Conservation (phyloP, 208 protist species). For the Crithidia thermophila region DNA sequence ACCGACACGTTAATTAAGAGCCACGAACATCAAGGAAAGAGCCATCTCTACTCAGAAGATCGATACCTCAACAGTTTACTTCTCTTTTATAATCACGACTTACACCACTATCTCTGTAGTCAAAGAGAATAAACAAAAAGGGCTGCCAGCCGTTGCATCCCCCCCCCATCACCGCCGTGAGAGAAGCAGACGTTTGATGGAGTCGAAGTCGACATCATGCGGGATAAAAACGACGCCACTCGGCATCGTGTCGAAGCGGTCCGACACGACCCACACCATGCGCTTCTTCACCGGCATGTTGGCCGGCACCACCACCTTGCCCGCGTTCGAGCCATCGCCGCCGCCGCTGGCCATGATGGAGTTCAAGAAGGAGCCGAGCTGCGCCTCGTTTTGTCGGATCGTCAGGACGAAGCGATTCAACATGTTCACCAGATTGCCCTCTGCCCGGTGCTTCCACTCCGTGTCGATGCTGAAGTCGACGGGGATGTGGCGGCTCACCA, state of each 20-base stretch:
- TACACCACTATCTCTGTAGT: no score
- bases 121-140: no score
- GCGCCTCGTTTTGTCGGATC: slow-evolving; percentile 63
- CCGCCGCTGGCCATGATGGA: slow-evolving; percentile 29
- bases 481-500: slow-evolving; percentile 68
- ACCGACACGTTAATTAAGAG: no score
- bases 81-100: no score
- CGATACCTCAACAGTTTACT: background rate
- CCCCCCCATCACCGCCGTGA: slow-evolving; percentile 24
- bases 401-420: slow-evolving; percentile 65
- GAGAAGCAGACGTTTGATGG: slow-evolving; percentile 70
- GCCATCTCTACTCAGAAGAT: no score
- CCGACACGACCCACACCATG: slow-evolving; percentile 86
- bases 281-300: slow-evolving; percentile 48
- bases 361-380: slow-evolving; percentile 59
- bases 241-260: slow-evolving; percentile 71
- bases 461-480: slow-evolving; percentile 87
- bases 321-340: slow-evolving; percentile 5
- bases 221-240: slow-evolving; percentile 86
- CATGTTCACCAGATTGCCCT: slow-evolving; percentile 58
- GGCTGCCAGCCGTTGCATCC: no score
- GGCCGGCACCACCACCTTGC: slow-evolving; percentile 24
- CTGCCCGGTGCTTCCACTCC: slow-evolving; percentile 77
- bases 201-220: slow-evolving; percentile 82
- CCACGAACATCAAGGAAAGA: no score